phyloP scores from a whole-genome alignment of 2,329 filamentous ascomycete species.

The Phoma sp. region DNA sequence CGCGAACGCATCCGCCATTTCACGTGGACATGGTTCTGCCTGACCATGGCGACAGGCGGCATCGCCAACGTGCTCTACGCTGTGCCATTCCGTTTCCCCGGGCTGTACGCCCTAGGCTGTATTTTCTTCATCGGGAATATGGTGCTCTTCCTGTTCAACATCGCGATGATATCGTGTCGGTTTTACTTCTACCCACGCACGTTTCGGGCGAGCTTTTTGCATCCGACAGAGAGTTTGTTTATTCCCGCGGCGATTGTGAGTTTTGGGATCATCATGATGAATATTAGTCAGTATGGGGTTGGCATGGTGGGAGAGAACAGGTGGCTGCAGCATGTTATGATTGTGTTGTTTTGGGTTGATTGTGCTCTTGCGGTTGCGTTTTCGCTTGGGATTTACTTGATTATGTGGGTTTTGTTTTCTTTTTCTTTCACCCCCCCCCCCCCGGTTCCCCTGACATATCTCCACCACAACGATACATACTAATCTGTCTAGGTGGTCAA shows the following conservation, averaged over 20 bases:
- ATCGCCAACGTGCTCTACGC: constrained; percentile 66
- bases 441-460: not conserved
- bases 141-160: constrained; percentile 74
- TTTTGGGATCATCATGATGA: constrained; percentile 68
- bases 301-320: constrained; percentile 57
- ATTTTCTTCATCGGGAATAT: constrained; percentile 59
- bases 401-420: constrained; percentile 65
- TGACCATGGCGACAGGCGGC: constrained; percentile 69
- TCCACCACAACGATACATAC: too few species aligned
- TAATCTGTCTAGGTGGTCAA: constrained; percentile 62
- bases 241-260: constrained; percentile 74
- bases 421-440: not conserved
- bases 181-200: constrained; percentile 75
- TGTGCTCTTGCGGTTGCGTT: constrained; percentile 70
- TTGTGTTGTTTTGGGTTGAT: constrained; percentile 78
- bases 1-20: constrained; percentile 65
- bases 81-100: constrained; percentile 54
- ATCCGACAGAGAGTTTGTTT: constrained; percentile 81
- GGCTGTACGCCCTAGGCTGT: constrained; percentile 57
- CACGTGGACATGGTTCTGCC: constrained; percentile 82
- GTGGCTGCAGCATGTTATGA: constrained; percentile 65
- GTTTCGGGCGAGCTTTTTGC: constrained; percentile 74
- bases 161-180: constrained; percentile 68
- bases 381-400: constrained; percentile 76
- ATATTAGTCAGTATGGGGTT: constrained; percentile 76